Conservation (phyloP, 1,284 basidiomycete genomes). For the Psilocybe mexicana region DNA sequence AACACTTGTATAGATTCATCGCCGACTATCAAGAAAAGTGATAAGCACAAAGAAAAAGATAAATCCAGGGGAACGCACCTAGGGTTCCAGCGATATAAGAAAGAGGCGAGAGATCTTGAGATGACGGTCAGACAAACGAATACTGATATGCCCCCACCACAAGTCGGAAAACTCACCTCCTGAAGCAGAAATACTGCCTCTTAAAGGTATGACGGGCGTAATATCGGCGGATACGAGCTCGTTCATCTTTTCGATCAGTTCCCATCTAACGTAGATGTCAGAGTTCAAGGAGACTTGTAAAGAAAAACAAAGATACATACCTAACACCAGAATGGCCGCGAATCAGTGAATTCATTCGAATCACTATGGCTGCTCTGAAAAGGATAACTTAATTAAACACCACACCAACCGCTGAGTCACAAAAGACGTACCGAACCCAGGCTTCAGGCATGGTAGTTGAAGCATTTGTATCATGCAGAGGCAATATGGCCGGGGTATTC, state of each 20-base stretch:
- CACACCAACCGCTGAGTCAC: conserved; percentile 57
- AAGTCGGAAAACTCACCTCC: conserved; percentile 49
- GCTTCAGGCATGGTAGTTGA: conserved; percentile 80
- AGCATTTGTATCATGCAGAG: conserved; percentile 64
- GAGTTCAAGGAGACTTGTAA: background rate
- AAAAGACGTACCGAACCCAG: conserved; percentile 75
- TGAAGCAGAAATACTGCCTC: conserved; percentile 80
- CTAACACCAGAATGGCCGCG: conserved; percentile 81
- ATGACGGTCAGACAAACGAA: conserved; percentile 1
- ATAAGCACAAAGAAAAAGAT: background rate
- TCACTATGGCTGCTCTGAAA: conserved; percentile 69
- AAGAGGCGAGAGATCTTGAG: conserved; percentile 66
- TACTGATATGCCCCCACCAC: background rate
- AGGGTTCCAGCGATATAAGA: conserved; percentile 84
- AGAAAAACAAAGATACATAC: conserved; percentile 17
- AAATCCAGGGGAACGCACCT: conserved; percentile 28
- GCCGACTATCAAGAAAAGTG: conserved; percentile 42
- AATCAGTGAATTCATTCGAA: conserved; percentile 83
- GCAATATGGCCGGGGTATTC: conserved; percentile 46
- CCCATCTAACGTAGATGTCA: conserved; percentile 51
- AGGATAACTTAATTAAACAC: conserved; percentile 27
- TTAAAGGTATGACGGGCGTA: conserved; percentile 78
- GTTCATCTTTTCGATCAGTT: conserved; percentile 78
- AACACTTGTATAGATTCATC: conserved; percentile 78
- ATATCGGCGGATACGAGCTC: conserved; percentile 72